Conservation (phyloP, 768 basidiomycete genomes). For the Clavaria fumosa region DNA sequence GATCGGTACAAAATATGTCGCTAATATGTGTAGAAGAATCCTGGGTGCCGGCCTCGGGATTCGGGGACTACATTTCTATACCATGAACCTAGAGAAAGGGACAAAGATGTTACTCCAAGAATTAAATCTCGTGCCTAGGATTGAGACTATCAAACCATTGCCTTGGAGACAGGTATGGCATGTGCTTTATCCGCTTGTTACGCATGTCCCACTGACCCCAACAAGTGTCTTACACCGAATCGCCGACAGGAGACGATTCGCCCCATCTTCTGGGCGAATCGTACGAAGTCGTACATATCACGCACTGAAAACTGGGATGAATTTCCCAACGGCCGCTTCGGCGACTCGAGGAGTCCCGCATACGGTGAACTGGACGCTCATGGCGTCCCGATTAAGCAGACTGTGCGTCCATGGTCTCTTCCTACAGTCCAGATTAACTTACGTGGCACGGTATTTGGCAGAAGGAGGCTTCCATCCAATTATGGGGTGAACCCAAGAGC, state of each 20-base stretch:
- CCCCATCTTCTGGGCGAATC: conserved; percentile 98
- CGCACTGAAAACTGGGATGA: conserved; percentile 99
- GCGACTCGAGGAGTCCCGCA: conserved; percentile 92
- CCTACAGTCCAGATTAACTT: conserved; percentile 5
- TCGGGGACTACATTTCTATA: conserved; percentile 88
- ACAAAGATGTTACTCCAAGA: conserved; percentile 93
- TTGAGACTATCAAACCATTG: conserved; percentile 86
- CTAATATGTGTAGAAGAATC: conserved; percentile 84
- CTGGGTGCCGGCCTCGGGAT: conserved; percentile 69
- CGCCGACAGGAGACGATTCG: conserved; percentile 85
- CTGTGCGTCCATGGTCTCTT: conserved; percentile 27
- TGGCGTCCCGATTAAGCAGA: conserved; percentile 83
- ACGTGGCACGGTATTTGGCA: conserved; percentile 17
- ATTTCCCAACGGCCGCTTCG: conserved; percentile 97
- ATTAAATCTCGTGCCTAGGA: conserved; percentile 69
- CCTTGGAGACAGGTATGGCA: conserved; percentile 82
- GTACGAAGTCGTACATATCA: conserved; percentile 86
- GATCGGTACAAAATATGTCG: conserved; percentile 88
- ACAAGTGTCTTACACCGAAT: conserved; percentile 79
- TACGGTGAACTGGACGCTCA: conserved; percentile 98
- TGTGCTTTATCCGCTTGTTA: not conserved
- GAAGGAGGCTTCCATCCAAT: conserved; percentile 74
- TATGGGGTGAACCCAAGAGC: conserved; percentile 74
- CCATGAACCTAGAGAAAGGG: conserved; percentile 93
- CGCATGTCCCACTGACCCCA: conserved; percentile 8